Evolutionary conservation across 345 rosid species (phyloP), one percentile per base, ranked within the genome.

Genomic region (Salix brachista): DNA sequence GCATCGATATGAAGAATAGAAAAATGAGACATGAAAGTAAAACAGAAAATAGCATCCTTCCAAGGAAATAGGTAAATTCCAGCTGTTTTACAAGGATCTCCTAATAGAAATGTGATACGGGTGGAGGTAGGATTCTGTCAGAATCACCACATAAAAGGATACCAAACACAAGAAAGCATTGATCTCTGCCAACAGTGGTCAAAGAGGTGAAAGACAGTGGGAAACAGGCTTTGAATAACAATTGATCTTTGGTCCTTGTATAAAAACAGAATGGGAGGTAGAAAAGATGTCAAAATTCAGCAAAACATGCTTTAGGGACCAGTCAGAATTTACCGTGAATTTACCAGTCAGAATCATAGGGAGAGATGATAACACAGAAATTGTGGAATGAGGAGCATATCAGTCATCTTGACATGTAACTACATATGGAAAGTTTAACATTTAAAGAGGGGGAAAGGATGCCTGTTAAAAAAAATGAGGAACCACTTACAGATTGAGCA

Each of bases 401-500:
- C 28, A 56, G 62, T 9, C 28, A n/a, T 56, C 62, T 13, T 56
- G 26, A n/a, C 62, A 56, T 56, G 62, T n/a, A n/a, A 56, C 25
- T 56, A n/a, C 26, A 56, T 23, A 10, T n/a, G 62, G 62, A 56
- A 26, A 56, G 12, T 56, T 56, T 25, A 56, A 56, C 62, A 56
- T 56, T n/a, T 3, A 56, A 56, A 56, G 28, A 56, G 26, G 62
- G 62, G 11, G 1, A 56, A 56, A 56, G 9, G 62, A 56, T 56
- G 9, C 62, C 9, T n/a, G 62, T 9, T 3, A 56, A 23, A 28
- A 70, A 28, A 70, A 64, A 70, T 46, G 66, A 69, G 69, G 67
- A 74, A 73, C 72, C 61, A 87, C 98, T 96, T 80, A 96, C 99
- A 44, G 98, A 94, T 78, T 86, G 89, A 83, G 97, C 90, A 76